These are phyloP conservation scores for Fusarium pininemorale DNA, from an alignment of 2,329 filamentous ascomycete genomes.

Conservation along the genomic window DNA sequence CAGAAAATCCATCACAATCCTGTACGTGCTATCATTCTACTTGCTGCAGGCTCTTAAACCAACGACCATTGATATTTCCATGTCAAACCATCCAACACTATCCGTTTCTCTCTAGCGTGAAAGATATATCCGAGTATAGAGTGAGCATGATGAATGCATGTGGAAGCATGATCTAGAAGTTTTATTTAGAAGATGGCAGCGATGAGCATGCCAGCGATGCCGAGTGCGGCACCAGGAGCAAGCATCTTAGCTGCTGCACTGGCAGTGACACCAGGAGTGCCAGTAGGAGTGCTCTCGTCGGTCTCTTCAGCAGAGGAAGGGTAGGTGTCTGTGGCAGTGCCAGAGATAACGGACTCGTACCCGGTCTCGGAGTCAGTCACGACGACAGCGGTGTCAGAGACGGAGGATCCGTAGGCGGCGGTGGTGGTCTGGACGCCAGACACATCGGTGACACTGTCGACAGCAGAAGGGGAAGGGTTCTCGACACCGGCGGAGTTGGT, in stretches of 20 bases:
- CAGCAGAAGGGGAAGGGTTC: conserved; percentile 13
- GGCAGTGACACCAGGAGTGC: conserved; percentile 43
- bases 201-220: conserved; percentile 40
- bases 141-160: conserved; percentile 12
- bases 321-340: conserved; percentile 23
- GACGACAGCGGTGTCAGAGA: conserved; percentile 23
- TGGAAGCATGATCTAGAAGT: conserved; percentile 9
- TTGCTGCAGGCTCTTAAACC: conserved; percentile 20
- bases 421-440: conserved; percentile 27
- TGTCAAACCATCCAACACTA: conserved; percentile 27
- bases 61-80: conserved; percentile 17
- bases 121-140: conserved; percentile 24
- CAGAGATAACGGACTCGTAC: conserved; percentile 16
- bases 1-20: conserved; percentile 32
- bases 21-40: conserved; percentile 32
- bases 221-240: conserved; percentile 38
- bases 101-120: conserved; percentile 17
- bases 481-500: conserved; percentile 13
- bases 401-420: conserved; percentile 32
- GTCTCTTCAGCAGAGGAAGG: conserved; percentile 29
- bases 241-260: conserved; percentile 45
- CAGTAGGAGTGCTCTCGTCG: conserved; percentile 34
- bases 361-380: conserved; percentile 26
- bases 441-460: conserved; percentile 33
- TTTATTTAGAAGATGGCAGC: conserved; percentile 41